Percentiles rank a stretch among this genome's conserved stretches.
Conservation (phyloP, 345 rosid genomes). For the Camelina laxa region DNA sequence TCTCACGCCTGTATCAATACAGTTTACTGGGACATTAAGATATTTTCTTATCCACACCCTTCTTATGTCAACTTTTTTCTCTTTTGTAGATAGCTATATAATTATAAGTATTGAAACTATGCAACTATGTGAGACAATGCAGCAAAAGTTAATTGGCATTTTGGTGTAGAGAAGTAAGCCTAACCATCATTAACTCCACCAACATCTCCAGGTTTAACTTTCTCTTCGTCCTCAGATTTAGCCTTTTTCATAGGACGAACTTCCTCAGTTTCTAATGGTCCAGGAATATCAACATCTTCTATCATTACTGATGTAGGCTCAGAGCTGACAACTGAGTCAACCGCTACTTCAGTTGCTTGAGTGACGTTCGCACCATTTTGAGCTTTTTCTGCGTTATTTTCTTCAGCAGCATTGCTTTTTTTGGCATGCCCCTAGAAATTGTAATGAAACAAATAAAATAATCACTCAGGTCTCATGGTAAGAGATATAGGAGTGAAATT, state of each 20-base stretch:
- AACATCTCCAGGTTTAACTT: slow-evolving; percentile 27
- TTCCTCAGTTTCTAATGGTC: slow-evolving; percentile 48
- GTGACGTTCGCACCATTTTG: slow-evolving; percentile 22
- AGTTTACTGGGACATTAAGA: slow-evolving; percentile 27
- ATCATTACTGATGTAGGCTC: slow-evolving; percentile 42
- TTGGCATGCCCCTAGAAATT: slow-evolving; percentile 53
- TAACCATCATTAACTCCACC: slow-evolving; percentile 53
- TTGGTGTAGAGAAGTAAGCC: slow-evolving; percentile 22
- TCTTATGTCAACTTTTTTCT: not conserved
- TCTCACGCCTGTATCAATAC: slow-evolving; percentile 48
- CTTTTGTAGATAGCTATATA: not conserved
- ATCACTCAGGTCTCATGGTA: not conserved
- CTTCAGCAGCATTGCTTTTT: slow-evolving; percentile 52
- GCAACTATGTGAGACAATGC: slow-evolving; percentile 2
- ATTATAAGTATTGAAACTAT: not conserved
- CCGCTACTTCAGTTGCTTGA: slow-evolving; percentile 38
- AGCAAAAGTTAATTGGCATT: not conserved
- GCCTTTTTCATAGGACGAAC: slow-evolving; percentile 70
- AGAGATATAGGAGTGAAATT: slow-evolving; percentile 4
- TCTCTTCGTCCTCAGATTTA: slow-evolving; percentile 55
- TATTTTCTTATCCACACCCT: slow-evolving; percentile 1
- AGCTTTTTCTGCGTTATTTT: slow-evolving; percentile 45
- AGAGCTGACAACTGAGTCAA: slow-evolving; percentile 41
- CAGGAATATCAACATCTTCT: slow-evolving; percentile 45
- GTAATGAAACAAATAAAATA: slow-evolving; percentile 12